Evolutionary conservation across 2,329 filamentous ascomycete genomes (phyloP), one percentile per base, ranked within the genome.

Genomic region (Pochonia chlamydosporia): DNA sequence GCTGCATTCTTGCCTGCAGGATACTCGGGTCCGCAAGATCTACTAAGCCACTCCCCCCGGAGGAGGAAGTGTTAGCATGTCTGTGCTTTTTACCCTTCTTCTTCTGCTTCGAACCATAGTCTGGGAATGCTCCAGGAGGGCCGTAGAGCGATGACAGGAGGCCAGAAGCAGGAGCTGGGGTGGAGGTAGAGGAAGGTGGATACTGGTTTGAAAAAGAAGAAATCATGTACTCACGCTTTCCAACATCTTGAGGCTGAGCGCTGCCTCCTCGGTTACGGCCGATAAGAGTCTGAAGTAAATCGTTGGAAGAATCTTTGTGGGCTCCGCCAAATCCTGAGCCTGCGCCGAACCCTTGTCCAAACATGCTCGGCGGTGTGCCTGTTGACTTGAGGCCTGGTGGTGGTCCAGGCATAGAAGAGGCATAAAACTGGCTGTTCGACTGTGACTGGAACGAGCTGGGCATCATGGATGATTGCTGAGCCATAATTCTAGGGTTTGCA

Each of bases 51-150:
- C 89, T 89, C 83, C 90, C 91, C 79, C 87, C 87, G 84, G 90
- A 95, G 84, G 92, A 97, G 88, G 91, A 96, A 92, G 92, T 96
- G 89, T 96, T 96, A 93, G 90, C 92, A 85, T 96, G 91, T 85
- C 91, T 95, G 81, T 96, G 92, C 89, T 96, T 96, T 84, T 96
- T 96, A 79, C 90, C 90, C 89, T 96, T 96, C 84, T 96, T 96
- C 86, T 95, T 96, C 82, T 95, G 90, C 85, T 96, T 95, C 76
- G 88, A 85, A 75, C 87, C 87, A 75, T 85, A 84, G 69, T 95
- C 90, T 84, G 91, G 87, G 76, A 89, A 89, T 74, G 82, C 81
- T 77, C 87, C 88, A 77, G 86, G 76, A 75, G 87, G 86, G 67
- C 87, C 88, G 78, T 95, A 95, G 78, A 93, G 88, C 81, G 88